A percentile compares a stretch with the other conserved stretches of the same genome.
Evolutionary conservation across 305 asterid species (phyloP).

Genomic region (Solanum chacoense): DNA sequence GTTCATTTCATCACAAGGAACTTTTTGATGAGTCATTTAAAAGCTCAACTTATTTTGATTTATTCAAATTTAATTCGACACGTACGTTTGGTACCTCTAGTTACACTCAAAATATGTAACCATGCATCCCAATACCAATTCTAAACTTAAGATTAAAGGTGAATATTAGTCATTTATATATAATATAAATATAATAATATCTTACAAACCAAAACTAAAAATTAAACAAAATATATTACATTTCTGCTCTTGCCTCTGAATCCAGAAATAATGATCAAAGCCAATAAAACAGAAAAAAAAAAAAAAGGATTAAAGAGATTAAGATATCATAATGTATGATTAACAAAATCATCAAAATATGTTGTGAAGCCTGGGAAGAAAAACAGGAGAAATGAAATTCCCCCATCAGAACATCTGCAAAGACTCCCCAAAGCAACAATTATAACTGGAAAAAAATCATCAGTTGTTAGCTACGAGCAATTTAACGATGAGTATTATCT

Average conservation of each 20-base stretch:
- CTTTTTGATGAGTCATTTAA: too few relatives aligned
- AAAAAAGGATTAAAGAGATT: not conserved
- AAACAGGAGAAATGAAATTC: too few relatives aligned
- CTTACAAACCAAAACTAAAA: not conserved
- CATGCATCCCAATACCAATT: too few relatives aligned
- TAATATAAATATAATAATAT: not conserved
- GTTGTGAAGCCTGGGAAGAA: too few relatives aligned
- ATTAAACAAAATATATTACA: not conserved
- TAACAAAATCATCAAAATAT: not conserved
- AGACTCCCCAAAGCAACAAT: not conserved
- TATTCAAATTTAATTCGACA: too few relatives aligned
- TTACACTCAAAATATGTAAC: too few relatives aligned
- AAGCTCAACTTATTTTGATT: too few relatives aligned
- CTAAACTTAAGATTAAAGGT: too few relatives aligned
- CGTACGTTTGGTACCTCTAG: too few relatives aligned
- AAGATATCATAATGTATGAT: not conserved
- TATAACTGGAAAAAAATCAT: not conserved
- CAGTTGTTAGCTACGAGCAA: not conserved
- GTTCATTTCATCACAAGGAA: too few relatives aligned
- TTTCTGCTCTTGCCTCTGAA: not conserved
- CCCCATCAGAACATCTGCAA: too few relatives aligned
- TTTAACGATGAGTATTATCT: not conserved
- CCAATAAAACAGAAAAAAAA: not conserved
- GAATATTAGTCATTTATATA: too few relatives aligned
- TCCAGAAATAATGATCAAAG: not conserved